phyloP scores from a whole-genome alignment of 495 filamentous ascomycete species.

The Penicillium dipodomyicola region DNA sequence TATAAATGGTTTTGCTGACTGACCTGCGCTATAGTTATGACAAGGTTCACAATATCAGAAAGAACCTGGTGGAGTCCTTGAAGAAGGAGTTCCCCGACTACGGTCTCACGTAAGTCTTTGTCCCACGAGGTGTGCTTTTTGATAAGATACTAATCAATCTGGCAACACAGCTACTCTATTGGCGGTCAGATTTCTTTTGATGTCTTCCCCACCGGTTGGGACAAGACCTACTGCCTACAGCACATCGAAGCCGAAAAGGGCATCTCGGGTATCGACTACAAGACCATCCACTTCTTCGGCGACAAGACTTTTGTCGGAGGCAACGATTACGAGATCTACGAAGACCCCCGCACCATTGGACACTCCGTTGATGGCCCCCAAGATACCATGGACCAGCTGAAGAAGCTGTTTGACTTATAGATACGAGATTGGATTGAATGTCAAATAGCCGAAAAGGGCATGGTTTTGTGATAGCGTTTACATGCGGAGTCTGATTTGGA shows the following conservation, averaged over 20 bases:
- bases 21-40: slow-evolving; percentile 55
- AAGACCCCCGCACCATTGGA: slow-evolving; percentile 74
- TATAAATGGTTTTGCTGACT: slow-evolving; percentile 10
- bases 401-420: slow-evolving; percentile 73
- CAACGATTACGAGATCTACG: slow-evolving; percentile 93
- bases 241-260: slow-evolving; percentile 82
- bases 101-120: slow-evolving; percentile 70
- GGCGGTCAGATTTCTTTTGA: slow-evolving; percentile 98
- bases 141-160: not conserved
- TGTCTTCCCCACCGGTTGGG: slow-evolving; percentile 95
- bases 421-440: slow-evolving; percentile 6
- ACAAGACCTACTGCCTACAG: slow-evolving; percentile 95
- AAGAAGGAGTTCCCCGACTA: slow-evolving; percentile 78
- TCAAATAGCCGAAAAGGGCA: slow-evolving; percentile 7
- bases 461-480: slow-evolving; percentile 21
- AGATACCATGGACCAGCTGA: slow-evolving; percentile 74
- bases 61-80: slow-evolving; percentile 67
- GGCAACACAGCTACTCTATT: slow-evolving; percentile 69
- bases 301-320: slow-evolving; percentile 89
- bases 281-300: slow-evolving; percentile 94
- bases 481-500: slow-evolving; percentile 9
- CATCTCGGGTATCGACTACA: slow-evolving; percentile 71
- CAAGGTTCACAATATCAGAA: slow-evolving; percentile 67
- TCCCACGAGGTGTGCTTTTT: not conserved
- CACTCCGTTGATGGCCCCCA: slow-evolving; percentile 78